These are phyloP conservation scores for Fusarium globosum DNA, from an alignment of 2,329 filamentous ascomycete species.

Conservation along the genomic window DNA sequence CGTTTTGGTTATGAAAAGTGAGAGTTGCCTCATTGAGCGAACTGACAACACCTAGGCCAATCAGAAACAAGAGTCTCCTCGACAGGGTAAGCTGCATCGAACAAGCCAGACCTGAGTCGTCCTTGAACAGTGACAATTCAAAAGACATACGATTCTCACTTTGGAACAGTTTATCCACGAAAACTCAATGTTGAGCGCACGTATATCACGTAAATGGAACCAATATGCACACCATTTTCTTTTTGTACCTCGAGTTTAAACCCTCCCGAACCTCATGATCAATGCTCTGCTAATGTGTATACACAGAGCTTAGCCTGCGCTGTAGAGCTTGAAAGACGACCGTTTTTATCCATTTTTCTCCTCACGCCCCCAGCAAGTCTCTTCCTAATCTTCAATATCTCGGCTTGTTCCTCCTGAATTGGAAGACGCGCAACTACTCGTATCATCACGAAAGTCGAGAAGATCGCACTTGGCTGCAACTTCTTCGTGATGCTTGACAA, in stretches of 20 bases:
- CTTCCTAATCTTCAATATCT: background rate
- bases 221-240: background rate
- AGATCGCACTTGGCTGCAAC: background rate
- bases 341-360: background rate
- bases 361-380: too few species aligned
- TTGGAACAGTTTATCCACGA: background rate
- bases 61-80: background rate
- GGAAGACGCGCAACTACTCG: background rate
- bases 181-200: too few species aligned
- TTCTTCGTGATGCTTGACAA: background rate
- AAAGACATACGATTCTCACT: background rate
- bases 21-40: slow-evolving; percentile 31
- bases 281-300: background rate
- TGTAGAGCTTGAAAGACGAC: background rate
- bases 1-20: background rate
- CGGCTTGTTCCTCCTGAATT: background rate
- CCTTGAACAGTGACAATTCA: background rate
- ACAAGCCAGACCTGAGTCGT: background rate
- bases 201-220: too few species aligned
- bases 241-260: background rate
- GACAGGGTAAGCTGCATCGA: background rate
- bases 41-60: slow-evolving; percentile 13
- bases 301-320: background rate
- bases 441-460: background rate
- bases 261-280: too few species aligned